Evolutionary conservation across 352 stramenopile species (phyloP).

Genomic region (Phytophthora idaei): DNA sequence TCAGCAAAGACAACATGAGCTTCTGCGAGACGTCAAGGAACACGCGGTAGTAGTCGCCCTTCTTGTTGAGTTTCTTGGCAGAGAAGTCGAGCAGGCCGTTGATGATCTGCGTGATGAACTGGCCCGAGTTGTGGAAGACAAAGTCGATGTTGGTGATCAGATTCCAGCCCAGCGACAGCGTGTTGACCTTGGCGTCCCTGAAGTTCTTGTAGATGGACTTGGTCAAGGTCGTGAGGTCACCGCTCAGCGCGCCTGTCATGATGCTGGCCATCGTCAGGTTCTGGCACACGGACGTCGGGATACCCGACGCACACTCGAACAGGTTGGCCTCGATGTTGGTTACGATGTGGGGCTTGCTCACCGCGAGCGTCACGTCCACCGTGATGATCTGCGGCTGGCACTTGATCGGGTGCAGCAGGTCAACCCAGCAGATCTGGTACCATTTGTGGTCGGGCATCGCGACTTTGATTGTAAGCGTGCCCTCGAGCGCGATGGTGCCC

Average conservation of each 20-base stretch:
- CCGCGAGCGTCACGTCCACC: conserved; percentile 43
- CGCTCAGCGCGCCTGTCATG: conserved; percentile 37
- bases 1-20: conserved; percentile 52
- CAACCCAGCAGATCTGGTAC: conserved; percentile 68
- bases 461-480: conserved; percentile 50
- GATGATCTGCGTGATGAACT: conserved; percentile 48
- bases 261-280: conserved; percentile 56
- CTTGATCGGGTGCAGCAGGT: conserved; percentile 52
- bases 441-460: conserved; percentile 64
- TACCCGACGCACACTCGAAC: conserved; percentile 38
- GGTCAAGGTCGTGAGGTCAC: conserved; percentile 33
- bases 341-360: conserved; percentile 42
- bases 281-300: conserved; percentile 46
- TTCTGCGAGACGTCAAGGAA: conserved; percentile 45
- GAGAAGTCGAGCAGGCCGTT: conserved; percentile 57
- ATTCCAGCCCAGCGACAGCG: conserved; percentile 38
- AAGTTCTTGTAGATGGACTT: conserved; percentile 45
- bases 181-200: conserved; percentile 44
- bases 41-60: conserved; percentile 53
- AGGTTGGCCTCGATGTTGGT: conserved; percentile 46
- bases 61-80: conserved; percentile 63
- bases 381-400: conserved; percentile 46
- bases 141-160: conserved; percentile 55
- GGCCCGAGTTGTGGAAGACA: conserved; percentile 43
- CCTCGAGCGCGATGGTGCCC: conserved; percentile 41